Percentiles rank a stretch among this genome's conserved stretches.
These are phyloP conservation scores for Pelargonium australe DNA, from an alignment of 441 rosid species.

Conservation along the genomic window DNA sequence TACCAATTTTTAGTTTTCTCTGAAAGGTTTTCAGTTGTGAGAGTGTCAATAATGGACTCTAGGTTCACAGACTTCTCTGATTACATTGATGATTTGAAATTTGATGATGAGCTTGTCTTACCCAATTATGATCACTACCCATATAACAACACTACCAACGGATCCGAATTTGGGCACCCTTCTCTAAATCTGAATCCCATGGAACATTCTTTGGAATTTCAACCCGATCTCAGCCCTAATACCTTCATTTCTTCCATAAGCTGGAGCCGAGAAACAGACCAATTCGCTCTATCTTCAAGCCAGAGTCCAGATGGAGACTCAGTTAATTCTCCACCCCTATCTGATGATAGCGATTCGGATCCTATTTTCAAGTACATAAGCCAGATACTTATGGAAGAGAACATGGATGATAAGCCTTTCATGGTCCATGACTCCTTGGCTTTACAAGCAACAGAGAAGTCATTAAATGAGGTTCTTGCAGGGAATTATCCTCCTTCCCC, in stretches of 20 bases:
- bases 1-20: not conserved
- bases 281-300: slow-evolving; percentile 20
- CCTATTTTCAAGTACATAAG: slow-evolving; percentile 50
- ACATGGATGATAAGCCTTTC: slow-evolving; percentile 43
- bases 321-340: slow-evolving; percentile 22
- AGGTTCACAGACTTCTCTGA: slow-evolving; percentile 27
- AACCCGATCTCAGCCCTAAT: slow-evolving; percentile 24
- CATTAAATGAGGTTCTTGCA: slow-evolving; percentile 51
- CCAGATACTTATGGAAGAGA: slow-evolving; percentile 67
- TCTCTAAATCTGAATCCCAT: slow-evolving; percentile 27
- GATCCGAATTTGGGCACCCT: slow-evolving; percentile 25
- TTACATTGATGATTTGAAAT: slow-evolving; percentile 22
- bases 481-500: slow-evolving; percentile 31
- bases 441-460: slow-evolving; percentile 60
- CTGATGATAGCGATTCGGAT: slow-evolving; percentile 47
- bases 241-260: slow-evolving; percentile 17
- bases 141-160: slow-evolving; percentile 19
- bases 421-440: slow-evolving; percentile 45
- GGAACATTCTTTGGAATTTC: slow-evolving; percentile 23
- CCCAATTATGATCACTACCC: slow-evolving; percentile 23
- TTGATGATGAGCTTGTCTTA: slow-evolving; percentile 25
- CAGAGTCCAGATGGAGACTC: slow-evolving; percentile 33
- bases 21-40: not conserved
- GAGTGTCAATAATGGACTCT: slow-evolving; percentile 28
- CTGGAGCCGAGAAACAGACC: slow-evolving; percentile 19